Conservation (phyloP, 257 asterid genomes). For the Solanum clarkiae region DNA sequence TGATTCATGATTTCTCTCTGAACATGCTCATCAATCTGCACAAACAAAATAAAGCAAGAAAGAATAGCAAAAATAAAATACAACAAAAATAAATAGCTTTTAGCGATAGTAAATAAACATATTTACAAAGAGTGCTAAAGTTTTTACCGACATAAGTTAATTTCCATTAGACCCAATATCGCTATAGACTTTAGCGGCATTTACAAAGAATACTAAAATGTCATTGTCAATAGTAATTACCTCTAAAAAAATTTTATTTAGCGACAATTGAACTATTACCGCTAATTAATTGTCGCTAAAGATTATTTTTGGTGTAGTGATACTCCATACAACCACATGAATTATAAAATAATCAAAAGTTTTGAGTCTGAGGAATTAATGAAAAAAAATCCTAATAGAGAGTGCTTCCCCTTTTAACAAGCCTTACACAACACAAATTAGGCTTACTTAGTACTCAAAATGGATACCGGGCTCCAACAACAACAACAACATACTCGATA, state of each 20-base stretch:
- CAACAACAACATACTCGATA: background rate
- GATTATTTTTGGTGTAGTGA: too few species aligned
- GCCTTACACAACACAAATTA: background rate
- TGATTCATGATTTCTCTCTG: conserved; percentile 80
- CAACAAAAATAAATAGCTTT: too few species aligned
- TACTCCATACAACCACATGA: background rate
- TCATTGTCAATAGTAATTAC: too few species aligned
- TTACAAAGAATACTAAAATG: too few species aligned
- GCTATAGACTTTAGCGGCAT: too few species aligned
- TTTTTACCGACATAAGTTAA: too few species aligned
- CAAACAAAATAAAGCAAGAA: background rate
- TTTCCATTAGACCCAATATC: too few species aligned
- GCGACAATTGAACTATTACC: too few species aligned
- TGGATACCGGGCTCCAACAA: background rate
- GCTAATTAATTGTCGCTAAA: too few species aligned
- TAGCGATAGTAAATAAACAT: too few species aligned
- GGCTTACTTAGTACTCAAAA: background rate
- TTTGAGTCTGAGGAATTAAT: background rate
- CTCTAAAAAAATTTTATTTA: too few species aligned
- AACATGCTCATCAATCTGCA: conserved; percentile 73
- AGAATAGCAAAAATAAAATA: background rate
- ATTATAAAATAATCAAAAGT: background rate
- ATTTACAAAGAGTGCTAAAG: too few species aligned
- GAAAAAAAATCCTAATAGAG: background rate
- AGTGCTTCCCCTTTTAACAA: background rate